A percentile compares a stretch with the other conserved stretches of the same genome.
Evolutionary conservation across 805 yeast genomes (phyloP).

Genomic region (Phaffomyces antillensis): DNA sequence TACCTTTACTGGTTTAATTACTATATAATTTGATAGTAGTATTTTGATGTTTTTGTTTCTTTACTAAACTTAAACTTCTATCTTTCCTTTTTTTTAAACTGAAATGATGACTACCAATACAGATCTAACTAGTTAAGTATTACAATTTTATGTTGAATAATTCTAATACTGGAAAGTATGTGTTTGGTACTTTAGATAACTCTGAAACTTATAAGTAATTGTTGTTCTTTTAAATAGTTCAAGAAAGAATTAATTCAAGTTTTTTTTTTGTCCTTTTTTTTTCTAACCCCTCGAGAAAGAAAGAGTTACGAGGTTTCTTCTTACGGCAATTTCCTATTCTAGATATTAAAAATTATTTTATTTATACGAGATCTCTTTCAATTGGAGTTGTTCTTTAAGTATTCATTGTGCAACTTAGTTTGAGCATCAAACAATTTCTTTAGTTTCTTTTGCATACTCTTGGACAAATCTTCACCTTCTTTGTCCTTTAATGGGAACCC

Average conservation of each 20-base stretch:
- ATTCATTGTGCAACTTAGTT: slow-evolving; percentile 73
- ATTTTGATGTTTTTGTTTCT: no score
- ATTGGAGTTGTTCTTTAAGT: slow-evolving; percentile 17
- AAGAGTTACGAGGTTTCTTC: not conserved
- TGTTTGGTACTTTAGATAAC: not conserved
- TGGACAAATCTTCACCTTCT: slow-evolving; percentile 77
- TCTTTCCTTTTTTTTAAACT: no score
- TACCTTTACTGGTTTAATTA: not conserved
- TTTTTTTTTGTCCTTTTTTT: not conserved
- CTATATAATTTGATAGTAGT: not conserved
- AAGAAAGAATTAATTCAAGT: no score
- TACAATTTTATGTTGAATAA: no score
- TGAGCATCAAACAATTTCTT: slow-evolving; percentile 73
- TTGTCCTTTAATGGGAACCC: slow-evolving; percentile 77
- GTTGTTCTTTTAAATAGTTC: no score
- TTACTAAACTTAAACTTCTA: no score
- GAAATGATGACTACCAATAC: not conserved
- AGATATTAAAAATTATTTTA: not conserved
- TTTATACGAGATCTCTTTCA: not conserved
- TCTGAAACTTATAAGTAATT: not conserved
- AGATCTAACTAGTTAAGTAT: no score
- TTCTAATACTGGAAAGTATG: no score
- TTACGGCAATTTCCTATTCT: not conserved
- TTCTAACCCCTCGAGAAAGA: not conserved
- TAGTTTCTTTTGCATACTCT: slow-evolving; percentile 80